Evolutionary conservation across 106 monocot species (phyloP), one percentile per base, ranked within the genome.

Genomic region (Dioscorea dumetorum): DNA sequence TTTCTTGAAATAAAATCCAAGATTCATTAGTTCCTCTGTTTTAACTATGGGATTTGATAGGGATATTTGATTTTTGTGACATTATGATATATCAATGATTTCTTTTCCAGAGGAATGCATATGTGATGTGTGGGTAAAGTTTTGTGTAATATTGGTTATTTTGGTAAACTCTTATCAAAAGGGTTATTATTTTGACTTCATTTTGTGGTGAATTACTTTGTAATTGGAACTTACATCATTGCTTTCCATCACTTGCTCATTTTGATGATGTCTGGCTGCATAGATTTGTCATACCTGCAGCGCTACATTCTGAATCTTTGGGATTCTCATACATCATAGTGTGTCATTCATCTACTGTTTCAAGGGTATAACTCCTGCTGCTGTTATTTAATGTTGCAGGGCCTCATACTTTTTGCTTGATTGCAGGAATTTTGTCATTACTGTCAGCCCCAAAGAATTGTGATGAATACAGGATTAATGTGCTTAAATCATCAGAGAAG

Each of bases 401-500:
- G 41, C 9, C 41, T 41, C 41, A 41, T 51, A 19, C 1, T 28
- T 48, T 67, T 70, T 56, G 10, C 12, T 22, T 52, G 41, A 5
- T 68, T 71, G 22, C 81, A 94, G 93, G 57, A 33, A 82, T 68
- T 10, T 63, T 86, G 48, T 75, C 84, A 21, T 72, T 68, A 59
- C 16, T 97, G 61, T 77, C 76, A 72, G 67, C 4, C 31, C 72
- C 71, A 54, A 78, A 84, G 59, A 72, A 31, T 52, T 31, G 70
- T 24, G 63, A 70, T 22, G 64, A 20, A 48, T 70, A 69, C 52
- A 79, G 70, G 54, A 57, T 18, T 71, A 65, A 76, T 76, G 32
- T 91, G 24, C 32, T 50, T 11, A 88, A 78, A 68, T 78, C 86
- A 74, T 81, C 76, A 24, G 61, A 77, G 59, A 87, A 81, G 70